A percentile compares a stretch with the other conserved stretches of the same genome.
Evolutionary conservation across 345 rosid genomes (phyloP).

Genomic region (Lumnitzera littorea): DNA sequence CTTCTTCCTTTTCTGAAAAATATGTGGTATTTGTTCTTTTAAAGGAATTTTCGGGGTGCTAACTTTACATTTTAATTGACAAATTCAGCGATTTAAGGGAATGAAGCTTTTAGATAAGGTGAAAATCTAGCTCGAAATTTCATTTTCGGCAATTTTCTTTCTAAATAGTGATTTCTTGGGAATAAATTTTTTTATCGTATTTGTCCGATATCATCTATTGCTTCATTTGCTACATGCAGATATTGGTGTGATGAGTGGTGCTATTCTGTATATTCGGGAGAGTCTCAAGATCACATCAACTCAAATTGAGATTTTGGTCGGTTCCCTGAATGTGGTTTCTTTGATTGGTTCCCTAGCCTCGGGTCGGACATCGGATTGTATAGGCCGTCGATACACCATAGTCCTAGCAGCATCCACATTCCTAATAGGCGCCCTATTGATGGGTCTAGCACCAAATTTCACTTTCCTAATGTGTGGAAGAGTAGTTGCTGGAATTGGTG

Average conservation of each 20-base stretch:
- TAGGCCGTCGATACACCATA: slow-evolving; percentile 52
- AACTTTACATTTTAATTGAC: too few species aligned
- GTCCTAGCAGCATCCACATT: slow-evolving; percentile 53
- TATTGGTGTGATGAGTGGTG: slow-evolving; percentile 26
- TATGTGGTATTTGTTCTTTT: too few species aligned
- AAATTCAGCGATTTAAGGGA: too few species aligned
- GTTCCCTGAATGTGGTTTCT: slow-evolving; percentile 40
- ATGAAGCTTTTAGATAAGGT: too few species aligned
- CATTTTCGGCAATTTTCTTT: too few species aligned
- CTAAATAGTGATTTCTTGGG: too few species aligned
- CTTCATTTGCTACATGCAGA: slow-evolving; percentile 13
- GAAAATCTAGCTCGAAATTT: too few species aligned
- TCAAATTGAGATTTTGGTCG: slow-evolving; percentile 40
- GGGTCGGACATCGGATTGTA: slow-evolving; percentile 47
- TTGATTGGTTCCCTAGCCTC: slow-evolving; percentile 45
- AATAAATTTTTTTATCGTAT: too few species aligned
- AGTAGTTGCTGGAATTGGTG: slow-evolving; percentile 49
- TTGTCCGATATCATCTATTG: too few species aligned
- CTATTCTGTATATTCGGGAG: slow-evolving; percentile 23
- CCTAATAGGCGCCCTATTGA: slow-evolving; percentile 36
- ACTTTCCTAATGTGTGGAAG: slow-evolving; percentile 35
- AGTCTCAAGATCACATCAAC: slow-evolving; percentile 24
- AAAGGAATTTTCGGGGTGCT: too few species aligned
- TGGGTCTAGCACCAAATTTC: slow-evolving; percentile 48
- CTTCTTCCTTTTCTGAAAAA: too few species aligned